Conservation (phyloP, 495 filamentous ascomycete species). For the Podospora pseudocomata region DNA sequence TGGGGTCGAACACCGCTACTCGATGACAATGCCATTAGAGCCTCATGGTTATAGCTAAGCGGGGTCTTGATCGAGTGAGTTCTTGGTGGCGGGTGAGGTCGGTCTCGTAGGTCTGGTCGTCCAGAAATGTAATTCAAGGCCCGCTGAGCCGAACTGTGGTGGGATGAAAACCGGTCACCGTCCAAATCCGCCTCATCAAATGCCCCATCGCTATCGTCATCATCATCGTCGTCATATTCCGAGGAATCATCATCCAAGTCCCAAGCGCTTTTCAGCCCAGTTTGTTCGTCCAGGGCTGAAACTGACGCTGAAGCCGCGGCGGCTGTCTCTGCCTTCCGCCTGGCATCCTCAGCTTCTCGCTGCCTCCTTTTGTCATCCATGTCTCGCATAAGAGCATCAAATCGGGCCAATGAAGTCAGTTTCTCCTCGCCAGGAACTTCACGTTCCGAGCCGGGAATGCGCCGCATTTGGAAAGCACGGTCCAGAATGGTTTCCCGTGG, state of each 20-base stretch:
- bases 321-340: conserved; percentile 15
- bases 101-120: conserved; percentile 26
- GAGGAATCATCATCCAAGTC: conserved; percentile 41
- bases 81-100: conserved; percentile 12
- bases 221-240: conserved; percentile 30
- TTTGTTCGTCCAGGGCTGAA: conserved; percentile 5
- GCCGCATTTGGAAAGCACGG: conserved; percentile 55
- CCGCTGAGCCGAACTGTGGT: conserved; percentile 35
- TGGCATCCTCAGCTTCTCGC: conserved; percentile 29
- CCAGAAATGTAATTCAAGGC: conserved; percentile 51
- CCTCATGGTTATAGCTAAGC: conserved; percentile 34
- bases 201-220: conserved; percentile 42
- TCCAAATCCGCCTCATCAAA: conserved; percentile 33
- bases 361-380: conserved; percentile 44
- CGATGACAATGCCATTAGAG: conserved; percentile 32
- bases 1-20: conserved; percentile 39
- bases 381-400: conserved; percentile 57
- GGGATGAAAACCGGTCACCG: conserved; percentile 28
- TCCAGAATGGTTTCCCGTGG: conserved; percentile 58
- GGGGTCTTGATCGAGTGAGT: conserved; percentile 18
- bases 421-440: conserved; percentile 50
- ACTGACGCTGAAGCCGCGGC: conserved; percentile 6
- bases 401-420: conserved; percentile 54
- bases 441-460: conserved; percentile 49
- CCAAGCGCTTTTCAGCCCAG: conserved; percentile 42